Percentiles rank a stretch among this genome's conserved stretches.
Conservation (phyloP, 495 filamentous ascomycete species). For the Oidiodendron maius region DNA sequence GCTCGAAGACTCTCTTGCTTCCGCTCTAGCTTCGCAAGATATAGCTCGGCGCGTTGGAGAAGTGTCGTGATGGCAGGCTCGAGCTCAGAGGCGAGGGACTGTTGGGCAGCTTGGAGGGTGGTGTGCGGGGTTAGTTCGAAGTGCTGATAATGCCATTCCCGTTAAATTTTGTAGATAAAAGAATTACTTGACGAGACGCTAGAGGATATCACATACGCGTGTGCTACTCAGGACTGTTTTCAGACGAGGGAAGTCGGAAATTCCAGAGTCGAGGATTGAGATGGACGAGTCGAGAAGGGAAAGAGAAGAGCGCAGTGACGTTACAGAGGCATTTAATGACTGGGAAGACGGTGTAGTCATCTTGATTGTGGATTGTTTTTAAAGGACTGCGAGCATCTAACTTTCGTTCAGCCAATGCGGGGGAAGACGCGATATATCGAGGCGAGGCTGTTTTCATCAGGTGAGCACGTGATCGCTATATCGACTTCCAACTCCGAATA, state of each 20-base stretch:
- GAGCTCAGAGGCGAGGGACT: constrained; percentile 63
- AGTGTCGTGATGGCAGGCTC: constrained; percentile 66
- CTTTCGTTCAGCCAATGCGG: too few relatives aligned
- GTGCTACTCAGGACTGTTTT: constrained; percentile 65
- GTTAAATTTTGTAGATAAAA: neutral
- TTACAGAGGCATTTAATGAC: constrained; percentile 43
- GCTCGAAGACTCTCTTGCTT: constrained; percentile 65
- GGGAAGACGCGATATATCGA: too few relatives aligned
- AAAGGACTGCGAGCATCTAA: too few relatives aligned
- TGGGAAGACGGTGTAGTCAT: neutral
- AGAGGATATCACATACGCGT: constrained; percentile 41
- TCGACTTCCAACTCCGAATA: too few relatives aligned
- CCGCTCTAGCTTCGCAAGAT: constrained; percentile 69
- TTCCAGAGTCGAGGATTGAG: constrained; percentile 62
- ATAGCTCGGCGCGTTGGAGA: constrained; percentile 55
- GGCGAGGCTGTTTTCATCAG: too few relatives aligned
- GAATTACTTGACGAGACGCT: neutral
- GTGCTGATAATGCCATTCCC: constrained; percentile 44
- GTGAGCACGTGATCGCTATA: too few relatives aligned
- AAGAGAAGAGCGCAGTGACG: constrained; percentile 64
- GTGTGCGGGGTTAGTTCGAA: constrained; percentile 74
- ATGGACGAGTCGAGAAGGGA: constrained; percentile 70
- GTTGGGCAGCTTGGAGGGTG: constrained; percentile 61
- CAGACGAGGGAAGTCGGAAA: constrained; percentile 70
- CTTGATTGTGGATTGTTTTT: too few relatives aligned